Evolutionary conservation across 192 early-diverging fungal genomes (phyloP).

Genomic region (Coemansia sp.): DNA sequence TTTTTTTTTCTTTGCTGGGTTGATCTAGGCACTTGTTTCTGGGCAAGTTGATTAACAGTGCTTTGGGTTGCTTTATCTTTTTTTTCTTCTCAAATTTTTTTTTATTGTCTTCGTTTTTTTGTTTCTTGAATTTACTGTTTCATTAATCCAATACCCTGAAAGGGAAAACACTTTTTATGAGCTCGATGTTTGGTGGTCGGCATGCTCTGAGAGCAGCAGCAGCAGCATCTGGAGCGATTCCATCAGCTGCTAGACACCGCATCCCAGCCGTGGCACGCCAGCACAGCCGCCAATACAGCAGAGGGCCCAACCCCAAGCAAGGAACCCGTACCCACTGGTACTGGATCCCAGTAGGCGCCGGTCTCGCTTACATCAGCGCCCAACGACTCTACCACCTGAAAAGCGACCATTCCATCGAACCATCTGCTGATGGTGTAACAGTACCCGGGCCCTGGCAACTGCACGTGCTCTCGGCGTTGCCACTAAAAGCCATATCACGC

Average conservation of each 20-base stretch:
- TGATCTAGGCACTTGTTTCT: too few relatives aligned
- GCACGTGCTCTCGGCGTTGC: slow-evolving; percentile 81
- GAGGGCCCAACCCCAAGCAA: neutral
- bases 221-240: neutral
- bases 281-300: slow-evolving; percentile 25
- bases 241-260: neutral
- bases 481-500: slow-evolving; percentile 86
- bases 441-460: slow-evolving; percentile 89
- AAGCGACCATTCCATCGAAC: neutral
- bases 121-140: neutral
- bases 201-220: neutral
- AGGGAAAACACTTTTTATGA: neutral
- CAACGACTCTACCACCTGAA: slow-evolving; percentile 64
- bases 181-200: neutral
- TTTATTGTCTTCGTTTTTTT: neutral
- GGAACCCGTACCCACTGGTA: slow-evolving; percentile 59
- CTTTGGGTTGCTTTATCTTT: neutral
- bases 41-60: too few relatives aligned
- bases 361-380: slow-evolving; percentile 69
- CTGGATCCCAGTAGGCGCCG: slow-evolving; percentile 72
- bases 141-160: neutral
- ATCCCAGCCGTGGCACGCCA: neutral
- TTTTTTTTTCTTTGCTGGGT: neutral
- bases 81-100: neutral
- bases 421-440: slow-evolving; percentile 22